Evolutionary conservation across 2,329 filamentous ascomycete genomes (phyloP).

Genomic region (Claviceps spartinae): DNA sequence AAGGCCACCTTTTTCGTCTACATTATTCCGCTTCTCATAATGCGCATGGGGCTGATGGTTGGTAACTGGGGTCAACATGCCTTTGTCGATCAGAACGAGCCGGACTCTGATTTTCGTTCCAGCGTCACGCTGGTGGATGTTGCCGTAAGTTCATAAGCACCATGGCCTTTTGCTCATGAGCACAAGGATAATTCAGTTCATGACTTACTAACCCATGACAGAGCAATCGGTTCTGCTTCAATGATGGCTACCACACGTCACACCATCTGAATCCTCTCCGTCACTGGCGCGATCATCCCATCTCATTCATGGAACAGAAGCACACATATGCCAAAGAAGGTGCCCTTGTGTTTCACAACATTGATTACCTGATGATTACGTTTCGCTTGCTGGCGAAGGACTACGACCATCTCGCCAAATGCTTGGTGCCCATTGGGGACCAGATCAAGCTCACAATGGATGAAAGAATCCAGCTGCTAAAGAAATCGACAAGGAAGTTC

Average conservation of each 20-base stretch:
- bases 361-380: conserved; percentile 69
- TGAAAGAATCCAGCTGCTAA: conserved; percentile 49
- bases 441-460: conserved; percentile 54
- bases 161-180: background rate
- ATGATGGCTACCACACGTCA: conserved; percentile 71
- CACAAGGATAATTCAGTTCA: too few relatives aligned
- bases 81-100: conserved; percentile 61
- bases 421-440: conserved; percentile 59
- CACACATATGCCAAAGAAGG: conserved; percentile 49
- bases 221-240: conserved; percentile 74
- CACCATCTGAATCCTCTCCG: conserved; percentile 66
- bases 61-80: conserved; percentile 80
- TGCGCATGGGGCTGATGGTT: conserved; percentile 62
- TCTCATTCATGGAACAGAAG: conserved; percentile 58
- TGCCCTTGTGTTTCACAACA: conserved; percentile 66
- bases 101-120: conserved; percentile 64
- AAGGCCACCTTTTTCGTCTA: conserved; percentile 50
- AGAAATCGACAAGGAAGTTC: conserved; percentile 51
- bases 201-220: conserved; percentile 17
- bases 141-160: conserved; percentile 37
- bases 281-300: conserved; percentile 71
- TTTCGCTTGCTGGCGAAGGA: conserved; percentile 55
- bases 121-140: conserved; percentile 73
- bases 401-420: conserved; percentile 54
- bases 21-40: conserved; percentile 49